Evolutionary conservation across 352 stramenopile species (phyloP).

Genomic region (Globisporangium emineosum): DNA sequence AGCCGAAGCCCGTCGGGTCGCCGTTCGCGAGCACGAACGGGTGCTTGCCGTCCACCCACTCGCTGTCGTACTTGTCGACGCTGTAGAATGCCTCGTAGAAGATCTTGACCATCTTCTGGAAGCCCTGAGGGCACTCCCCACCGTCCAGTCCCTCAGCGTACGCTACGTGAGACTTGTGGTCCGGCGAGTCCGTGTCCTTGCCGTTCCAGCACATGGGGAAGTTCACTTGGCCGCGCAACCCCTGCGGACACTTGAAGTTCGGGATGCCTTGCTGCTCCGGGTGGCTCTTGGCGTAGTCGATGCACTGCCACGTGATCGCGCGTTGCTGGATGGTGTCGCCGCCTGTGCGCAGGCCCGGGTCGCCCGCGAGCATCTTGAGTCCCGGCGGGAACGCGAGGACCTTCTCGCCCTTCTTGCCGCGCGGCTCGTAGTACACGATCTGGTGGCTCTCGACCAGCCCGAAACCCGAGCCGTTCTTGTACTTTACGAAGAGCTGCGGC

Average conservation of each 20-base stretch:
- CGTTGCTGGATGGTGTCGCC: slow-evolving; percentile 36
- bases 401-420: slow-evolving; percentile 28
- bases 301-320: slow-evolving; percentile 44
- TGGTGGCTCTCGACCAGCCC: slow-evolving; percentile 47
- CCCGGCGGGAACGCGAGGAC: slow-evolving; percentile 42
- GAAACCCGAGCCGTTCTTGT: slow-evolving; percentile 55
- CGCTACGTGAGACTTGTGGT: slow-evolving; percentile 51
- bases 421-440: slow-evolving; percentile 50
- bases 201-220: slow-evolving; percentile 59
- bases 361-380: slow-evolving; percentile 47
- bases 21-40: slow-evolving; percentile 51
- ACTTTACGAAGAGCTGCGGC: slow-evolving; percentile 46
- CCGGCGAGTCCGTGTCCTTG: slow-evolving; percentile 37
- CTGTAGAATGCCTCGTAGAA: slow-evolving; percentile 59
- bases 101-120: slow-evolving; percentile 59
- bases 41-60: slow-evolving; percentile 45
- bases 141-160: slow-evolving; percentile 43
- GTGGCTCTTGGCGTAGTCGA: slow-evolving; percentile 40
- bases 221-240: slow-evolving; percentile 47
- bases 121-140: slow-evolving; percentile 32
- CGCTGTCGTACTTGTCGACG: slow-evolving; percentile 41
- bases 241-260: slow-evolving; percentile 40
- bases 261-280: slow-evolving; percentile 44
- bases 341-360: slow-evolving; percentile 29
- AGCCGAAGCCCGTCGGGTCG: slow-evolving; percentile 42